Evolutionary conservation across 225 moss, liverwort and hornwort genomes (phyloP).

Genomic region (Sphagnum contortum): DNA sequence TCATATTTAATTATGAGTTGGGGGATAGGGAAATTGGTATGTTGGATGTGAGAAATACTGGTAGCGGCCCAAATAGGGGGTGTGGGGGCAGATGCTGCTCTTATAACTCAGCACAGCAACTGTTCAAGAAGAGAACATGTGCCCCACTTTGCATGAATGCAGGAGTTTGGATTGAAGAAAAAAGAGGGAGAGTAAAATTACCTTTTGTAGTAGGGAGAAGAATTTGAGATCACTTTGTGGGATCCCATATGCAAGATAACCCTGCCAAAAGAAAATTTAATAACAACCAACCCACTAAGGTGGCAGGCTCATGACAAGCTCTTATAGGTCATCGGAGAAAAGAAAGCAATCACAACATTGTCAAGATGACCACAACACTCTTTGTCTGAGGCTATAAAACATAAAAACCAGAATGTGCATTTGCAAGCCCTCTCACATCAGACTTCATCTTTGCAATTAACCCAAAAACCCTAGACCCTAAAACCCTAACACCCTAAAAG

Average conservation of each 20-base stretch:
- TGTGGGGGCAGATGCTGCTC: too few species aligned
- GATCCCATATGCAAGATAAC: conserved; percentile 74
- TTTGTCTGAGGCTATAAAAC: too few species aligned
- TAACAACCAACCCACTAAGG: neutral
- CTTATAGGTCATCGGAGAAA: neutral
- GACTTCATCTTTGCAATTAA: too few species aligned
- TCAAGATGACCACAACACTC: neutral
- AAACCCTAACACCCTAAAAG: too few species aligned
- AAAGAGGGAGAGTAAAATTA: conserved; percentile 1
- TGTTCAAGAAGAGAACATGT: neutral
- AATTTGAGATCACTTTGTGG: conserved; percentile 79
- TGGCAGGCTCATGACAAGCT: neutral
- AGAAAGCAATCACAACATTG: too few species aligned
- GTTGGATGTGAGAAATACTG: neutral
- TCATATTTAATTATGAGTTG: too few species aligned
- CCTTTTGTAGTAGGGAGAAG: conserved; percentile 75
- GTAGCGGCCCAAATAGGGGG: neutral
- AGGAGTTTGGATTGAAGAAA: neutral
- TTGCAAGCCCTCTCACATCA: too few species aligned
- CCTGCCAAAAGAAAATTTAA: conserved; percentile 34
- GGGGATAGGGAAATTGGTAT: neutral
- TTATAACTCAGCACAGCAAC: too few species aligned
- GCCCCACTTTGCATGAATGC: neutral
- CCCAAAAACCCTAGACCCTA: too few species aligned
- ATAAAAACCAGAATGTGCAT: neutral